Conservation (phyloP, 225 moss, liverwort and hornwort species). For the Ulota crispa region DNA sequence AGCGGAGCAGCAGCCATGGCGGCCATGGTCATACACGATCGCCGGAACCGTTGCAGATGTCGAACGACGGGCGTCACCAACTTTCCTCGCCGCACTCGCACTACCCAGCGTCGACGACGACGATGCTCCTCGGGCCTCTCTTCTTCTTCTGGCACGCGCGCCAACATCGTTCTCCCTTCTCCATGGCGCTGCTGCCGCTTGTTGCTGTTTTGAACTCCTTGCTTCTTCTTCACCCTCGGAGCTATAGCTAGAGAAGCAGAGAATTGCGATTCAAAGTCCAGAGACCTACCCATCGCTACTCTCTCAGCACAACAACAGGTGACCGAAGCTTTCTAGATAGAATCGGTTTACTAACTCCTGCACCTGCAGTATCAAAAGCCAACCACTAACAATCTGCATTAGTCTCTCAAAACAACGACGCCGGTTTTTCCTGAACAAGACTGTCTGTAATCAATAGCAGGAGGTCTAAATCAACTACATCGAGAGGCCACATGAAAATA, state of each 20-base stretch:
- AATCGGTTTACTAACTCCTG: not conserved
- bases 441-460: not conserved
- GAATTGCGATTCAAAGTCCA: not conserved
- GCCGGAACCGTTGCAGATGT: slow-evolving; percentile 12
- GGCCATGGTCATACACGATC: slow-evolving; percentile 12
- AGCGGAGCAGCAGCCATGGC: not conserved
- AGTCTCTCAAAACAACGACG: not conserved
- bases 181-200: slow-evolving; percentile 6
- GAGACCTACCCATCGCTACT: slow-evolving; percentile 2
- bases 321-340: not conserved
- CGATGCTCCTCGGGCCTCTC: not conserved
- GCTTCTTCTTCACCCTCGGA: slow-evolving; percentile 10
- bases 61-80: slow-evolving; percentile 18
- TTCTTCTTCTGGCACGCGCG: not conserved
- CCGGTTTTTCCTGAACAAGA: not conserved
- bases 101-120: not conserved
- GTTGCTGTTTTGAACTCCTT: not conserved
- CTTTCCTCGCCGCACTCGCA: slow-evolving; percentile 12
- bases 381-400: not conserved
- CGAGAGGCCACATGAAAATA: not conserved
- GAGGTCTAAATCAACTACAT: not conserved
- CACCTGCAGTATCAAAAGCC: not conserved
- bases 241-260: not conserved
- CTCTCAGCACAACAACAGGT: not conserved
- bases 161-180: not conserved